phyloP scores from a whole-genome alignment of 2,329 filamentous ascomycete genomes.

The Pseudogymnoascus sp. region DNA sequence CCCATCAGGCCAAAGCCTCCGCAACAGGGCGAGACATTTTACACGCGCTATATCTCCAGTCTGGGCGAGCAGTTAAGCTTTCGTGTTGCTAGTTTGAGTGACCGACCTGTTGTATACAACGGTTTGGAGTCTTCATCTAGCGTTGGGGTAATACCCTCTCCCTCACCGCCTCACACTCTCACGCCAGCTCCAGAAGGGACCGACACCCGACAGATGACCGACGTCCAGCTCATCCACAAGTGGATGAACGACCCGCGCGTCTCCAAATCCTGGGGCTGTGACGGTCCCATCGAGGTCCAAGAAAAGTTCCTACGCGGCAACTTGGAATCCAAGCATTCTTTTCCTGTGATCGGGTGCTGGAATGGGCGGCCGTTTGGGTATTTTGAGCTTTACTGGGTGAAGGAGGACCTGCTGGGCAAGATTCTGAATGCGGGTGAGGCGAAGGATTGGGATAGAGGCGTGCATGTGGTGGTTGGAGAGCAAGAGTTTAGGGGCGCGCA shows the following conservation, averaged over 20 bases:
- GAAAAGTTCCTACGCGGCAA: constrained; percentile 61
- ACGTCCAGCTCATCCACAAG: constrained; percentile 65
- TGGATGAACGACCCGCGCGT: constrained; percentile 91
- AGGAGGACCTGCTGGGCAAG: constrained; percentile 74
- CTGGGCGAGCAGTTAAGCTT: constrained; percentile 82
- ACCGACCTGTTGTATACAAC: constrained; percentile 55
- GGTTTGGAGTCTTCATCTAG: constrained; percentile 42
- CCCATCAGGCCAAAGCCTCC: constrained; percentile 83
- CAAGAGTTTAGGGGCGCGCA: constrained; percentile 81
- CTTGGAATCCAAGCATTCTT: constrained; percentile 65
- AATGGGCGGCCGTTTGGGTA: constrained; percentile 94
- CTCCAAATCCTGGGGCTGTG: constrained; percentile 74
- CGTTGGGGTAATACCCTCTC: constrained; percentile 30
- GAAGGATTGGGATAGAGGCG: constrained; percentile 76
- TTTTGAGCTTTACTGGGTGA: constrained; percentile 98
- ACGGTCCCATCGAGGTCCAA: constrained; percentile 48
- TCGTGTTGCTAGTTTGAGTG: constrained; percentile 68
- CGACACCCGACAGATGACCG: constrained; percentile 36
- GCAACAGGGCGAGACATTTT: constrained; percentile 85
- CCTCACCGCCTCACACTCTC: constrained; percentile 47
- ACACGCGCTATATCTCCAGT: constrained; percentile 78
- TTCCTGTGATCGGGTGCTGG: constrained; percentile 90
- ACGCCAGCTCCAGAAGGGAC: constrained; percentile 31
- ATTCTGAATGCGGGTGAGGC: constrained; percentile 57
- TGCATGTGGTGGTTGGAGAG: constrained; percentile 87